Evolutionary conservation across 1,284 basidiomycete species (phyloP), one percentile per base, ranked within the genome.

Genomic region (Puccinia coronata): DNA sequence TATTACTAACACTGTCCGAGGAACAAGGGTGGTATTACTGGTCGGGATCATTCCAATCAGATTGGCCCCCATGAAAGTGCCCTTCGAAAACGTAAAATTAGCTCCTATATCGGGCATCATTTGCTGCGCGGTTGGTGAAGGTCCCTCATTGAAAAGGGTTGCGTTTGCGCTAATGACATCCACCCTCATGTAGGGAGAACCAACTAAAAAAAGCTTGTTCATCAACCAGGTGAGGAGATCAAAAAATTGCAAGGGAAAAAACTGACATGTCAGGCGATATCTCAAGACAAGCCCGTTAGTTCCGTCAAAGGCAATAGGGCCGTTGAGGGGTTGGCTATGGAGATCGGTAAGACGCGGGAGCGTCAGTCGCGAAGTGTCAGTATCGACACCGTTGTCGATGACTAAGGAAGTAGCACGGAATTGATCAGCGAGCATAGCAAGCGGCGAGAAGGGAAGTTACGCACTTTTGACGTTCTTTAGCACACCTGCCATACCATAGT

Each of bases 341-440:
- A 28, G 11, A 63, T 80, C 78, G n/a, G 78, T 80, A 20, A 80
- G 53, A 36, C 78, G 78, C 16, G 78, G 78, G 8, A 80, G 53
- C 16, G 14, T 36, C 14, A 57, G n/a, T 5, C 18, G 18, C 12
- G 28, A 20, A 11, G 49, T 34, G 16, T 49, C 49, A 18, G 69
- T 63, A 39, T 80, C 78, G 23, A 49, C 25, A n/a, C 65, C 53
- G 25, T 23, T 31, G 41, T 80, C 78, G 23, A 80, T 34, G 41
- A 80, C 78, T 80, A 25, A 18, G 12, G 28, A 63, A 25, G 51
- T 8, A 49, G 6, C 16, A 41, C 28, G 11, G 20, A 28, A 6
- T 25, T 20, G 47, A 25, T 14, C 20, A 12, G 1, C 28, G 43
- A 51, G 20, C 28, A 39, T 0, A 25, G 31, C 25, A 28, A 31